A percentile compares a stretch with the other conserved stretches of the same genome.
Evolutionary conservation across 208 protist genomes (phyloP).

Genomic region (Trypanosoma theileri): DNA sequence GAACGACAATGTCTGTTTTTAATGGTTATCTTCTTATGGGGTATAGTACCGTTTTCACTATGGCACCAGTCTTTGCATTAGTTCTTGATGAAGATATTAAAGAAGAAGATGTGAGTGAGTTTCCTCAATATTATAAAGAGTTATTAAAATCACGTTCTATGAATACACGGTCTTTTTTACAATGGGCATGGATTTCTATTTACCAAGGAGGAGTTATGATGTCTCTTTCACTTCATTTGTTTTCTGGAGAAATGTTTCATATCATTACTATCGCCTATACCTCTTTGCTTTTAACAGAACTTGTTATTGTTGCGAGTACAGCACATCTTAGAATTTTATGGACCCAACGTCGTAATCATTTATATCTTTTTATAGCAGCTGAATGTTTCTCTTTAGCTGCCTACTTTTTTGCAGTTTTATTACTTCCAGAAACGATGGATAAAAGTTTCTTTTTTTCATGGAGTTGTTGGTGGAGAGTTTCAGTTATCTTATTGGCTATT

Average conservation of each 20-base stretch:
- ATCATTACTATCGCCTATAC: conserved; percentile 98
- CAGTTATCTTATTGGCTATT: conserved; percentile 76
- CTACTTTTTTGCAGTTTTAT: conserved; percentile 91
- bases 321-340: conserved; percentile 91
- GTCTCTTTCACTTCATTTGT: conserved; percentile 93
- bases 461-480: conserved; percentile 88
- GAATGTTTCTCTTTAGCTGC: conserved; percentile 88
- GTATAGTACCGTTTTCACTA: conserved; percentile 98
- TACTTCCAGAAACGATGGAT: conserved; percentile 94
- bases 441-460: conserved; percentile 91
- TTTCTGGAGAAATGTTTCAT: conserved; percentile 94
- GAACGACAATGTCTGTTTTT: conserved; percentile 96
- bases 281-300: conserved; percentile 96
- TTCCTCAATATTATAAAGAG: conserved; percentile 97
- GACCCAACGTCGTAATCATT: conserved; percentile 62
- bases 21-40: conserved; percentile 95
- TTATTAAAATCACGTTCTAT: conserved; percentile 94
- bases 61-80: conserved; percentile 97
- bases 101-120: conserved; percentile 91
- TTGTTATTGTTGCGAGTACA: conserved; percentile 94
- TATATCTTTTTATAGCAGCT: conserved; percentile 84
- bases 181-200: conserved; percentile 84
- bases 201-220: conserved; percentile 97
- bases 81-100: conserved; percentile 97
- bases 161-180: conserved; percentile 81